phyloP scores from a whole-genome alignment of 805 yeast species.

The Metschnikowia lochheadii region DNA sequence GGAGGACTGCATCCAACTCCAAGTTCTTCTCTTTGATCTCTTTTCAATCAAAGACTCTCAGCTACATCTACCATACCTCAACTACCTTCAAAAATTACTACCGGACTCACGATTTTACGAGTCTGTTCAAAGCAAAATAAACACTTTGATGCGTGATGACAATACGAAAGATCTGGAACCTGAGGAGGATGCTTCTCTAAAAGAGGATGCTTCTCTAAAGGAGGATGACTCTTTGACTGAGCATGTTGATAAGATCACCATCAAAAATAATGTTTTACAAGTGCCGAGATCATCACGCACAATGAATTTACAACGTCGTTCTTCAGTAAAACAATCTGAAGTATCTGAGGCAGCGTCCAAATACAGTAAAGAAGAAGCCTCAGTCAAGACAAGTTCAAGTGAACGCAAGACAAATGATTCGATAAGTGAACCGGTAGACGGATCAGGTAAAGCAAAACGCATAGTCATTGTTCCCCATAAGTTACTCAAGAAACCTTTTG shows the following conservation, averaged over 20 bases:
- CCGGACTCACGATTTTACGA: slow-evolving; percentile 24
- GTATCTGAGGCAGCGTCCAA: background rate
- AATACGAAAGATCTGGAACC: slow-evolving; percentile 3
- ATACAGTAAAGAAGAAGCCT: background rate
- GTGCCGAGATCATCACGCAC: slow-evolving; percentile 17
- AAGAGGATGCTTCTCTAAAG: background rate
- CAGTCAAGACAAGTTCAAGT: background rate
- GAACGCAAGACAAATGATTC: background rate
- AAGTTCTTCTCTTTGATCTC: slow-evolving; percentile 13
- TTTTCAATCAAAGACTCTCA: slow-evolving; percentile 10
- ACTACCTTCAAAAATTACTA: slow-evolving; percentile 17
- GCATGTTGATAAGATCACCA: slow-evolving; percentile 11
- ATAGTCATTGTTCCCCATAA: slow-evolving; percentile 39
- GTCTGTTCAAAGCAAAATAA: slow-evolving; percentile 32
- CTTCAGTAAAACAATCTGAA: background rate
- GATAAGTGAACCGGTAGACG: background rate
- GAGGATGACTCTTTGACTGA: background rate
- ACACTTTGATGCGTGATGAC: slow-evolving; percentile 20
- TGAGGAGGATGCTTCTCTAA: background rate
- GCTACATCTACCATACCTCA: slow-evolving; percentile 19
- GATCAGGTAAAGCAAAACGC: slow-evolving; percentile 16
- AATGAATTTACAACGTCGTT: slow-evolving; percentile 15
- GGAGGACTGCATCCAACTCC: slow-evolving; percentile 21
- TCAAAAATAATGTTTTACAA: slow-evolving; percentile 13
- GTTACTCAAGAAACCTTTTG: slow-evolving; percentile 39